Base-by-base conservation (phyloP, 2,329 filamentous ascomycete species). In the Metarhizium anisopliae region DNA sequence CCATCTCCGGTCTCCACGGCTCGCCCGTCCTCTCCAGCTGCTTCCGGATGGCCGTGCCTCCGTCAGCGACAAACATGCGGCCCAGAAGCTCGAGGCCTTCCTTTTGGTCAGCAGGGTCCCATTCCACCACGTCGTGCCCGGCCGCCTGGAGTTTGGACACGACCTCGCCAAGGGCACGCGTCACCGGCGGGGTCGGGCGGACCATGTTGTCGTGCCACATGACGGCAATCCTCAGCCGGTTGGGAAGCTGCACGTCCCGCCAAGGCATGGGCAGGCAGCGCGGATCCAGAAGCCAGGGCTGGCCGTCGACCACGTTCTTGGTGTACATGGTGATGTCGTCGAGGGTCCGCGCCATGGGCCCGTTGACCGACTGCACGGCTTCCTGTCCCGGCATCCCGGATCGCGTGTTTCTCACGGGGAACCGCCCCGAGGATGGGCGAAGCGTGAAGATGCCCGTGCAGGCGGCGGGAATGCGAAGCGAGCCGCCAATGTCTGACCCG, bases 121-220 rank as follows among this genome's bases (percentile, higher is more conserved):
- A 79, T 10, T 82, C 77, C 2, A 83, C 64, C 0, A 86, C 58
- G 6, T 80, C 75, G 60, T 84, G 73, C 1, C 77, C 78, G 0
- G 75, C 72, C 0, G 64, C 67, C 43, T 69, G 62, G 14, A 85
- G 69, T 51, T 67, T 73, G 2, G 70, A 66, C 0, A 72, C 74
- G 0, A 80, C 69, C 6, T 72, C 66, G 2, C 70, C 66, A 10
- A 89, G 66, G 1, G 82, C 84, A 6, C 84, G 75, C 0, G 74
- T 69, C 3, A 89, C 76, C 0, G 86, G 86, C 2, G 86, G 85
- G 53, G 87, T 86, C 0, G 86, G 86, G 6, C 69, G 74, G 4
- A 87, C 84, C 52, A 84, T 74, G 10, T 78, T 81, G 64, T 89
- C 86, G 66, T 85, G 73, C 77, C 79, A 83, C 68, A 88, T 74